These are phyloP conservation scores for Saccharomyces hybrid DNA, from an alignment of 1,139 yeast genomes.

Conservation along the genomic window DNA sequence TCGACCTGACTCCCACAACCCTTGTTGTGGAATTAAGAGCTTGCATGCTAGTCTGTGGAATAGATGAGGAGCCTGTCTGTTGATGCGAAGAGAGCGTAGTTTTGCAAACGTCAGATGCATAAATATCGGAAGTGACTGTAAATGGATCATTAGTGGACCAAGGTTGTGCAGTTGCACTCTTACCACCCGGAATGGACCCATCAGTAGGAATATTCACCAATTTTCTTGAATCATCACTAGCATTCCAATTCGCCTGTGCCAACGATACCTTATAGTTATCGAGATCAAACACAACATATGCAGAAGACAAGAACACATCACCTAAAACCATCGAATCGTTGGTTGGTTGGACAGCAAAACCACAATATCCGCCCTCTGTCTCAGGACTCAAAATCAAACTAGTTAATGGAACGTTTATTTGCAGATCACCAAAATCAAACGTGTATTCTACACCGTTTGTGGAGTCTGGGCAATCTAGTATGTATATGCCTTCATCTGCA, in stretches of 20 bases:
- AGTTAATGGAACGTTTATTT: slow-evolving; percentile 41
- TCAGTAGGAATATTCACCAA: slow-evolving; percentile 11
- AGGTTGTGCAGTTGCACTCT: slow-evolving; percentile 11
- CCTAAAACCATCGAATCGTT: slow-evolving; percentile 43
- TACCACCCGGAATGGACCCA: slow-evolving; percentile 17
- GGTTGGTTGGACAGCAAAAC: slow-evolving; percentile 31
- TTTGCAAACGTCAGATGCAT: neutral
- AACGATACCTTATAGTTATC: slow-evolving; percentile 56
- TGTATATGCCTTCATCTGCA: slow-evolving; percentile 32
- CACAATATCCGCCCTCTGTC: slow-evolving; percentile 27
- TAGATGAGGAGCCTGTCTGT: neutral
- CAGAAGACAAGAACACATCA: slow-evolving; percentile 62
- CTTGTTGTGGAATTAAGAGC: neutral
- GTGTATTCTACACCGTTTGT: slow-evolving; percentile 23
- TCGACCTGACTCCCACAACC: too few relatives aligned
- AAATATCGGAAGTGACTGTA: slow-evolving; percentile 9
- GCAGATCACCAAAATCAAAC: slow-evolving; percentile 47
- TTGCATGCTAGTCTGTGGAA: neutral
- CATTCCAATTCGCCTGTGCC: slow-evolving; percentile 45
- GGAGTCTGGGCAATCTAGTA: slow-evolving; percentile 28
- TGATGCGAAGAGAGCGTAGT: neutral
- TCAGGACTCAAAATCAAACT: slow-evolving; percentile 31
- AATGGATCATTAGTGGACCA: slow-evolving; percentile 16
- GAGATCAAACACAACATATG: slow-evolving; percentile 71
- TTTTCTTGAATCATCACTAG: slow-evolving; percentile 1